Percentiles rank a stretch among this genome's conserved stretches.
phyloP scores from a whole-genome alignment of 148 eudicot species.

The Vaccinium vitisidaea region DNA sequence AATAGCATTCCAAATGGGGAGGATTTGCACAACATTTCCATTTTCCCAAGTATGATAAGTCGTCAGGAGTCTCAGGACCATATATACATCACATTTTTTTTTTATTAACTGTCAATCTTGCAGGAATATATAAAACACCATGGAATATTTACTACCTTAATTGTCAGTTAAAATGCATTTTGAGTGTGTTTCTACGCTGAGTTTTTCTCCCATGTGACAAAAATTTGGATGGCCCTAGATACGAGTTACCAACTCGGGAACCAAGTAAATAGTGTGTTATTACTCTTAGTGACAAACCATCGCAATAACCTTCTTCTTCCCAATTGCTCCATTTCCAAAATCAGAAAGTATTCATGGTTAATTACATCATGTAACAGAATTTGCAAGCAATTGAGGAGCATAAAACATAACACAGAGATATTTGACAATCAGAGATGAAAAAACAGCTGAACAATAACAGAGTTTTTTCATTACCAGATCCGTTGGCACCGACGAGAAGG shows the following conservation, averaged over 20 bases:
- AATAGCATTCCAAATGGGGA: no score
- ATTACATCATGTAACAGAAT: no score
- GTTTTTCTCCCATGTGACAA: no score
- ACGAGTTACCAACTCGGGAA: neutral
- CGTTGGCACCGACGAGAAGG: slow-evolving; percentile 95
- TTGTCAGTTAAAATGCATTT: no score
- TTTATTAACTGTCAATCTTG: no score
- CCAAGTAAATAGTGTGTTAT: neutral
- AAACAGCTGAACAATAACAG: neutral
- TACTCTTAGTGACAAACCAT: neutral
- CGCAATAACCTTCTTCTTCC: neutral
- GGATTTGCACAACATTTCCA: no score
- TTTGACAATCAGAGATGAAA: neutral
- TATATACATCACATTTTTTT: no score
- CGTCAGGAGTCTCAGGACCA: no score
- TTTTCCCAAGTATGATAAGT: no score
- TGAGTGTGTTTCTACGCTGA: no score
- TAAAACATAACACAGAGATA: neutral
- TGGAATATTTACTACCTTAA: no score
- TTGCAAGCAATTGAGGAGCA: neutral
- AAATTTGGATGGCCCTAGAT: neutral
- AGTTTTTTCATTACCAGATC: slow-evolving; percentile 62
- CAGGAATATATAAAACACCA: no score
- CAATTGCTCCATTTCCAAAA: neutral
- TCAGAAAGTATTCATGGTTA: neutral